Evolutionary conservation across 192 early-diverging fungal genomes (phyloP).

Genomic region (Backusella sp.): DNA sequence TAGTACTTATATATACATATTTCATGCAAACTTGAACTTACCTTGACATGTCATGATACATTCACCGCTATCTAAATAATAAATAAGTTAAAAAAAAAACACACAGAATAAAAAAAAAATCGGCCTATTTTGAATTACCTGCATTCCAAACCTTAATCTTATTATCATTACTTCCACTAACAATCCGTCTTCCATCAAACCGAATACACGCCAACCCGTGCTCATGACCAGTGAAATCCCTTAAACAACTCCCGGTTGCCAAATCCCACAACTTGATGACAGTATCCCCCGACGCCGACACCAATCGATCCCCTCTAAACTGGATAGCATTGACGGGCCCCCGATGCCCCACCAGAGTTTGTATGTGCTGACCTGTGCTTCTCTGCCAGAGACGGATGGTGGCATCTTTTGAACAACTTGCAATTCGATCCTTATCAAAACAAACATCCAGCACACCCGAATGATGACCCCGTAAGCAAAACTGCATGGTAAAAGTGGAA

Average conservation of each 20-base stretch:
- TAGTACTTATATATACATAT: neutral
- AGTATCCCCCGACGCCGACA: conserved; percentile 84
- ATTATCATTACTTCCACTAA: conserved; percentile 80
- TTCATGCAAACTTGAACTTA: neutral
- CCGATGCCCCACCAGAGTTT: conserved; percentile 81
- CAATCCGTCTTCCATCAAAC: conserved; percentile 80
- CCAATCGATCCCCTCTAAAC: conserved; percentile 60
- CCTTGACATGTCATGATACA: conserved; percentile 60
- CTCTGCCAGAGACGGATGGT: conserved; percentile 90
- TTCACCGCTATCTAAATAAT: conserved; percentile 44
- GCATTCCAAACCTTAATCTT: conserved; percentile 81
- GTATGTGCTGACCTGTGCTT: conserved; percentile 53
- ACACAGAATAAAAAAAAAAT: neutral
- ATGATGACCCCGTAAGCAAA: conserved; percentile 69
- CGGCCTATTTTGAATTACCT: neutral
- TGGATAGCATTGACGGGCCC: conserved; percentile 98
- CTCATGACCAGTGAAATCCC: conserved; percentile 71
- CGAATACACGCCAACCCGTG: conserved; percentile 91
- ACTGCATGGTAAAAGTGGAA: conserved; percentile 40
- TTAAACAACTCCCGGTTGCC: conserved; percentile 62
- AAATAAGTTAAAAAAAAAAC: neutral
- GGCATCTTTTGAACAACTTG: conserved; percentile 94
- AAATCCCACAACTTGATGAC: conserved; percentile 84
- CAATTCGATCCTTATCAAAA: conserved; percentile 72
- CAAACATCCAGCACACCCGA: conserved; percentile 87